Conservation (phyloP, 352 stramenopile species). For the Pythium folliculosum region DNA sequence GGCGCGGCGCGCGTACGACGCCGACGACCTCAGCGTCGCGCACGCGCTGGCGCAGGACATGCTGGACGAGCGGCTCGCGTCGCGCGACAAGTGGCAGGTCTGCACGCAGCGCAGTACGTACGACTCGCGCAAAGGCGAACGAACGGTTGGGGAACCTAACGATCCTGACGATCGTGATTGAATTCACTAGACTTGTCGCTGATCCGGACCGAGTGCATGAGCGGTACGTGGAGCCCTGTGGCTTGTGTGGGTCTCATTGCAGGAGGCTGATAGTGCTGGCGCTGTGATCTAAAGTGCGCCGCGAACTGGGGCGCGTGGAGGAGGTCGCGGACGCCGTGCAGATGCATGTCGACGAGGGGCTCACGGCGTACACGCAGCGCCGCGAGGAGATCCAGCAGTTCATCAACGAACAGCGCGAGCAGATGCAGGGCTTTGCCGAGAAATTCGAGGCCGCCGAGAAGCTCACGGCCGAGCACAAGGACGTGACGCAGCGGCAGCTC, state of each 20-base stretch:
- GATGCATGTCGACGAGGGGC: constrained; percentile 34
- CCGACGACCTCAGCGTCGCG: constrained; percentile 26
- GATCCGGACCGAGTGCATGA: constrained; percentile 39
- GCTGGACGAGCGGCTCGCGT: constrained; percentile 27
- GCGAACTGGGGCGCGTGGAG: constrained; percentile 47
- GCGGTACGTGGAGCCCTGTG: constrained; percentile 18
- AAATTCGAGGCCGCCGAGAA: constrained; percentile 19
- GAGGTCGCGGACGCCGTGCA: constrained; percentile 38
- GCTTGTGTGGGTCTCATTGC: neutral
- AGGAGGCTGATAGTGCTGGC: neutral
- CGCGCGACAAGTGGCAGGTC: constrained; percentile 37
- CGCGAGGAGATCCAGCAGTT: constrained; percentile 17
- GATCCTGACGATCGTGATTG: neutral
- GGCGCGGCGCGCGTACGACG: constrained; percentile 7
- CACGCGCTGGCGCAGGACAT: constrained; percentile 24
- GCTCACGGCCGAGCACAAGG: constrained; percentile 17
- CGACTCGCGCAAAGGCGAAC: neutral
- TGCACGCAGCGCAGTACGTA: constrained; percentile 36
- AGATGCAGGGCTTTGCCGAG: constrained; percentile 2
- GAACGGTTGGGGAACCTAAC: neutral
- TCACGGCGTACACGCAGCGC: constrained; percentile 18
- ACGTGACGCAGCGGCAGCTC: constrained; percentile 15
- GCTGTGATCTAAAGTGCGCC: constrained; percentile 29
- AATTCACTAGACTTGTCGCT: constrained; percentile 26
- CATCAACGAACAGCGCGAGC: constrained; percentile 11